phyloP scores from a whole-genome alignment of 345 rosid species.

The Arabis hirsuta region DNA sequence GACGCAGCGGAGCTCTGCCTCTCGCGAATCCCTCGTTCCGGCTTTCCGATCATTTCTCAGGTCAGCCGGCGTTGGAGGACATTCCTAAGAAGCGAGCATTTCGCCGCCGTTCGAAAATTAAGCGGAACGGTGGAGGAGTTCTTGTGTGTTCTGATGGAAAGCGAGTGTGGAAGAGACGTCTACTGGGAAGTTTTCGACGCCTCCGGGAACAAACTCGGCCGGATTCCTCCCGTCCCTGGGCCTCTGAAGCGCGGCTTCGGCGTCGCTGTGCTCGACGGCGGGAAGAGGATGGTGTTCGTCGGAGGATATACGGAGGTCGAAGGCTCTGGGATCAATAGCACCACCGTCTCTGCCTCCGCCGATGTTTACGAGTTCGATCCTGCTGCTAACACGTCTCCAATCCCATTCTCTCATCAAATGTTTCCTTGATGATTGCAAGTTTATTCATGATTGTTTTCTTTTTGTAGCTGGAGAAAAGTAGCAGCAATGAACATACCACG shows the following conservation, averaged over 20 bases:
- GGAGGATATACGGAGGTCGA: constrained; percentile 68
- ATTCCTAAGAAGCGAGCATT: constrained; percentile 73
- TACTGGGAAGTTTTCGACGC: constrained; percentile 82
- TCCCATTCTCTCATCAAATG: neutral
- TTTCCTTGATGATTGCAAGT: too few species aligned
- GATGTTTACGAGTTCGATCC: constrained; percentile 80
- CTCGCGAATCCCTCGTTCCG: constrained; percentile 67
- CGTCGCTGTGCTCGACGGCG: constrained; percentile 57
- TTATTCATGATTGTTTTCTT: too few species aligned
- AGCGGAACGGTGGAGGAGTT: constrained; percentile 77
- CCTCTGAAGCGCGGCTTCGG: constrained; percentile 69
- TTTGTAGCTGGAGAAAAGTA: constrained; percentile 70
- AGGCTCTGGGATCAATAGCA: constrained; percentile 48
- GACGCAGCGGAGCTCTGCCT: constrained; percentile 84
- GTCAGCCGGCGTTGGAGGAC: constrained; percentile 83
- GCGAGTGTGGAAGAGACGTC: constrained; percentile 70
- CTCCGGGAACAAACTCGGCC: constrained; percentile 56
- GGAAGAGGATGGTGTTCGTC: constrained; percentile 69
- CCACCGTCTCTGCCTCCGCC: constrained; percentile 53
- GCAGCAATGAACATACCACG: constrained; percentile 76
- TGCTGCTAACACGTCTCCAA: constrained; percentile 74
- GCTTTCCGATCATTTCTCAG: constrained; percentile 59
- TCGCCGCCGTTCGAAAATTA: constrained; percentile 57
- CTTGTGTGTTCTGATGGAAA: constrained; percentile 66
- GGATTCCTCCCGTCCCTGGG: constrained; percentile 81